Evolutionary conservation across 2,329 filamentous ascomycete species (phyloP), one percentile per base, ranked within the genome.

Genomic region (Beauveria sp.): DNA sequence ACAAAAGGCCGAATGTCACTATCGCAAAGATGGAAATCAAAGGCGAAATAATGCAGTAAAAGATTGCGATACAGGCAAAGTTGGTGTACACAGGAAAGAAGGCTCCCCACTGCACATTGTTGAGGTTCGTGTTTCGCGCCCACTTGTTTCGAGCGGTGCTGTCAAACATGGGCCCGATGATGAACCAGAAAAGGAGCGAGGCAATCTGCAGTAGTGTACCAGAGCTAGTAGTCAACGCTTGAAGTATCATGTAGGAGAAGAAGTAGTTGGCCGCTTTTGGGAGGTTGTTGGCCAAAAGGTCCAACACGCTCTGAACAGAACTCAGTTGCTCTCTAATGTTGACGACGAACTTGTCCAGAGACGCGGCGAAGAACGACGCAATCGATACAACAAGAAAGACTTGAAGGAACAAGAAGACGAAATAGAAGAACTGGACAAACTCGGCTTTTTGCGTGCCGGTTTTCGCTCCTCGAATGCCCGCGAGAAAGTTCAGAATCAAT

Each of bases 61-160:
- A 87, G 47, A 96, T 73, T 1, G 85, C 92, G 67, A 99, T 97
- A 65, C 91, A 96, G 48, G 92, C 94, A 67, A 99, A 90, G 70
- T 96, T 97, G 60, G 94, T 97, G 73, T 97, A 99, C 0, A 96
- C 87, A 0, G 94, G 94, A 73, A 97, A 99, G 77, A 96, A 93
- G 0, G 87, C 87, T 9, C 94, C 94, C 94, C 96, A 99, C 59
- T 86, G 85, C 64, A 97, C 86, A 55, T 84, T 84, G 37, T 85
- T 85, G 40, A 97, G 79, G 18, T 81, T 85, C 9, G 91, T 93
- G 68, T 96, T 92, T 58, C 94, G 84, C 6, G 79, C 81, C 86
- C 93, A 97, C 74, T 97, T 97, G 70, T 88, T 84, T 3, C 85
- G 79, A 0, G 85, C 83, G 2, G 94, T 99, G 59, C 82, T 92